These are phyloP conservation scores for Acrodontium crateriforme DNA, from an alignment of 2,329 filamentous ascomycete species.

Conservation along the genomic window DNA sequence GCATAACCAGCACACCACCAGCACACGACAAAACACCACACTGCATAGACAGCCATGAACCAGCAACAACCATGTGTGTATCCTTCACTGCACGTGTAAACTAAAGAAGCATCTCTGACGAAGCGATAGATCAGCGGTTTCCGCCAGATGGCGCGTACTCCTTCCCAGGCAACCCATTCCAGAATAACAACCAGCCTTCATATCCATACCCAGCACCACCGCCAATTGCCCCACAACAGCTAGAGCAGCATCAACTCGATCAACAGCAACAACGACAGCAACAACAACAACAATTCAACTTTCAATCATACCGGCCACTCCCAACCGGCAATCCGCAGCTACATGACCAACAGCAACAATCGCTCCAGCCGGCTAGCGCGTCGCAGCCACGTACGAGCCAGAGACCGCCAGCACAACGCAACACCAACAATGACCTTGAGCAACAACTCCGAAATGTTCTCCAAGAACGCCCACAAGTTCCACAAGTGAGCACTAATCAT, in stretches of 20 bases:
- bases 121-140: constrained; percentile 1
- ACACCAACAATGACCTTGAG: constrained; percentile 9
- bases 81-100: not conserved
- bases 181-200: constrained; percentile 1
- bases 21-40: not conserved
- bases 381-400: constrained; percentile 1
- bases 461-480: constrained; percentile 8
- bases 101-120: not conserved
- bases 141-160: constrained; percentile 1
- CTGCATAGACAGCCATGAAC: not conserved
- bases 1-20: not conserved
- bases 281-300: constrained; percentile 3
- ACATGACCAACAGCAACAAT: constrained; percentile 4
- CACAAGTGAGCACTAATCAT: too few species aligned
- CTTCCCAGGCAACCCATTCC: constrained; percentile 1
- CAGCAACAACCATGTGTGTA: not conserved
- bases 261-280: constrained; percentile 5
- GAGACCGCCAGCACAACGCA: constrained; percentile 2
- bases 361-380: constrained; percentile 2
- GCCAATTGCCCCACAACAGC: constrained; percentile 4
- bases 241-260: constrained; percentile 5
- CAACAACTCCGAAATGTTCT: constrained; percentile 12
- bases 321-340: constrained; percentile 1
- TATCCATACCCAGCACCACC: constrained; percentile 1
- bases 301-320: constrained; percentile 1